Evolutionary conservation across 345 rosid genomes (phyloP).

Genomic region (Gossypium ekmanianum): DNA sequence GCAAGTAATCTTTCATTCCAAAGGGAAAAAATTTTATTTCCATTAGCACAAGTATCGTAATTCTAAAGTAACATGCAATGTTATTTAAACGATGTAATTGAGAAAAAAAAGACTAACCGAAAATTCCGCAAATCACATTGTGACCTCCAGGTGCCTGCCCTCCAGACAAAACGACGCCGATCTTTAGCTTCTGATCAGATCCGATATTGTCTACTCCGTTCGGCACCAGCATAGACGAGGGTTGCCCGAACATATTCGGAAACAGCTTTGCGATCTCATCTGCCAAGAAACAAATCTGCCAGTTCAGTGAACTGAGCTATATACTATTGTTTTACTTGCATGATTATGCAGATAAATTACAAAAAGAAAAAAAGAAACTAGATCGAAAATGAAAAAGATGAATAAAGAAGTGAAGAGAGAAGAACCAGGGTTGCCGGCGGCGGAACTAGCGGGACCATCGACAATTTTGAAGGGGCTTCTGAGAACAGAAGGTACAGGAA

Average conservation of each 20-base stretch:
- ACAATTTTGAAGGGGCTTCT: constrained; percentile 61
- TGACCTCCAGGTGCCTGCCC: constrained; percentile 99
- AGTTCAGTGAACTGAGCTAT: background rate
- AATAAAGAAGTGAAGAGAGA: background rate
- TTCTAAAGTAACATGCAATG: background rate
- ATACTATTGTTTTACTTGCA: background rate
- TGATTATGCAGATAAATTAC: background rate
- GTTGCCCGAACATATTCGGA: constrained; percentile 84
- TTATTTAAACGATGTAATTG: background rate
- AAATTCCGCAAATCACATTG: constrained; percentile 90
- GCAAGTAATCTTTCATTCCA: constrained; percentile 64
- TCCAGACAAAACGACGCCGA: constrained; percentile 92
- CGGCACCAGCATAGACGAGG: constrained; percentile 65
- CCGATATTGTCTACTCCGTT: constrained; percentile 25
- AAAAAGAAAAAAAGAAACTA: background rate
- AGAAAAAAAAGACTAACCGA: constrained; percentile 42
- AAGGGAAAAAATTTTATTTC: constrained; percentile 1
- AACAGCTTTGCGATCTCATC: constrained; percentile 91
- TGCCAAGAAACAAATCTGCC: constrained; percentile 11
- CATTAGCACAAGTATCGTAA: background rate
- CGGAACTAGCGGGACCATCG: constrained; percentile 84
- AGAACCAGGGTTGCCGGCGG: constrained; percentile 94
- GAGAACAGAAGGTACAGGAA: constrained; percentile 83
- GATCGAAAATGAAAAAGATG: constrained; percentile 2
- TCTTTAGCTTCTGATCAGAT: constrained; percentile 59